Evolutionary conservation across 2,329 filamentous ascomycete genomes (phyloP), one percentile per base, ranked within the genome.

Genomic region (Apiospora saccharicola): DNA sequence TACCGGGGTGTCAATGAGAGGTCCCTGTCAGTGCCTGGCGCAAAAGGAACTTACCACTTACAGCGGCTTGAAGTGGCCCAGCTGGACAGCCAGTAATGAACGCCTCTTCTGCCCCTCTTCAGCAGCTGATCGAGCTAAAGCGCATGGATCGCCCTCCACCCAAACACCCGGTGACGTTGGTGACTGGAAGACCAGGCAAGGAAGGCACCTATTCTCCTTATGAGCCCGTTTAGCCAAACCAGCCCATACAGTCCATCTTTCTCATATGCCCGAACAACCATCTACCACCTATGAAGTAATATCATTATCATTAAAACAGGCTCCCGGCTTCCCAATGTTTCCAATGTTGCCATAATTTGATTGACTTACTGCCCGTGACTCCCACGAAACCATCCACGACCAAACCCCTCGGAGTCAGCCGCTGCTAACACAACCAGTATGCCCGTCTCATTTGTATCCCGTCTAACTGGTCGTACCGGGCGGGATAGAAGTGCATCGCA

Each of bases 351-450:
- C 30, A 41, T 64, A 41, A 64, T 22, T 43, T 16, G 57, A 47
- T 26, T 34, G 5, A 61, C n/a, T 14, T n/a, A 37, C 70, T 47
- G 46, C 76, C 73, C 74, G 86, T 86, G 84, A 81, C 79, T 76
- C 80, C 82, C 82, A 68, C 80, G 83, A 74, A 86, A 86, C 76
- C 83, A 83, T 73, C 75, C 79, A 61, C 82, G 82, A 73, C 81
- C 80, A 26, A 82, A 82, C 71, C 79, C 82, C n/a, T 72, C 76
- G 10, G 76, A 77, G 67, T 70, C 76, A 53, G 73, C 68, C 71
- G 74, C 72, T 16, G 73, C 71, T 19, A 77, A 74, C 73, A 72
- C 76, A 53, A 71, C 71, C 67, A 76, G 73, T 70, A 64, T 75
- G 70, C 72, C 75, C 43, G 71, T 74, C n/a, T 72, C 75, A 67